Evolutionary conservation across 768 basidiomycete genomes (phyloP).

Genomic region (Tubosaeta sp.): DNA sequence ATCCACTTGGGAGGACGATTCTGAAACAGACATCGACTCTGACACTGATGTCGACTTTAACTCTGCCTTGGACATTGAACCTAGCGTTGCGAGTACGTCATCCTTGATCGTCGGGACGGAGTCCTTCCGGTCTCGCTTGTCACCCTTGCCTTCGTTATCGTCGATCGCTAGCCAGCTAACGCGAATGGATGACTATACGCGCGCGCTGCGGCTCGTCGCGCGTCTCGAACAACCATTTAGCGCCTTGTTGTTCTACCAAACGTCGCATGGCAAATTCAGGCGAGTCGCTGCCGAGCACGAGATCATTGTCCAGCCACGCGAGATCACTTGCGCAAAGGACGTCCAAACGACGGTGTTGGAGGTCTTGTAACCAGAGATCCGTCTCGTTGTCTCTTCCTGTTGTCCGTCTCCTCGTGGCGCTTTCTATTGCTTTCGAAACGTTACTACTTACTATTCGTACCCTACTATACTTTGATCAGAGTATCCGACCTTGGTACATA

Average conservation of each 20-base stretch:
- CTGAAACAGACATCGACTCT: constrained; percentile 1
- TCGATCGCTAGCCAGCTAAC: neutral
- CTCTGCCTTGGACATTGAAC: constrained; percentile 1
- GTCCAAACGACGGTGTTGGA: constrained; percentile 9
- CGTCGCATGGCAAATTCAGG: constrained; percentile 13
- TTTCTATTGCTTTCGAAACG: neutral
- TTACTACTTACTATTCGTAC: neutral
- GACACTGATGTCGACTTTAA: constrained; percentile 7
- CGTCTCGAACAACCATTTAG: constrained; percentile 12
- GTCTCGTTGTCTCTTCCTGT: neutral
- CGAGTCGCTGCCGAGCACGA: constrained; percentile 13
- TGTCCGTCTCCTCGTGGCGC: neutral
- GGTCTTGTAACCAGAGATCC: neutral
- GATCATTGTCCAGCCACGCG: constrained; percentile 7
- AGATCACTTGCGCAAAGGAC: constrained; percentile 4
- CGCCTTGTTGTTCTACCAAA: constrained; percentile 7
- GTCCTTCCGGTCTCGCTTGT: neutral
- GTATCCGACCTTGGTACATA: neutral
- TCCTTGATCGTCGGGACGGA: constrained; percentile 2
- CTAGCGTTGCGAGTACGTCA: neutral
- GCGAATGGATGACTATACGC: constrained; percentile 4
- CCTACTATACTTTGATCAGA: neutral
- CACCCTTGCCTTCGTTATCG: constrained; percentile 1
- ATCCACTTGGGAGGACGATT: constrained; percentile 6
- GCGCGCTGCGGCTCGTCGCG: constrained; percentile 11